These are phyloP conservation scores for Agarophyton chilense DNA, from an alignment of 23 red algal species.

Conservation along the genomic window DNA sequence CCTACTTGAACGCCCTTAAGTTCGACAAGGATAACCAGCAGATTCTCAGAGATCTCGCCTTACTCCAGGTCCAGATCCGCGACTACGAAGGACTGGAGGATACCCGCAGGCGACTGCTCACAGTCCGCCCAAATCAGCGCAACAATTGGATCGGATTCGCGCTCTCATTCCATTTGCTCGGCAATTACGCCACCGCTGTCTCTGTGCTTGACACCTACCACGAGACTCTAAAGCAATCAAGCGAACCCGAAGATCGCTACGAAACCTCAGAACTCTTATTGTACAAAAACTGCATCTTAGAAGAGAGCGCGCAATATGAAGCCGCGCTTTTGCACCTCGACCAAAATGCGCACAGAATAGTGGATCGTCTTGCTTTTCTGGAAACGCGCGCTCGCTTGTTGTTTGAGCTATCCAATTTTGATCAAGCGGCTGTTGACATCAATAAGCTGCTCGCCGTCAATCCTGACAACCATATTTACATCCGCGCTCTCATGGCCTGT, in stretches of 20 bases:
- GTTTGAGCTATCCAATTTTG: constrained; percentile 35
- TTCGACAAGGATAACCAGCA: constrained; percentile 91
- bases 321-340: constrained; percentile 74
- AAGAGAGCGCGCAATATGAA: constrained; percentile 61
- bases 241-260: constrained; percentile 61
- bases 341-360: constrained; percentile 26
- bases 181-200: constrained; percentile 72
- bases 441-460: constrained; percentile 67
- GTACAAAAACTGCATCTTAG: constrained; percentile 79
- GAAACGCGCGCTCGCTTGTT: constrained; percentile 77
- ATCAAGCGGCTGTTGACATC: constrained; percentile 45
- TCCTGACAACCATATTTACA: constrained; percentile 83
- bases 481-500: constrained; percentile 33
- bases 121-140: constrained; percentile 65
- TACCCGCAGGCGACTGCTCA: constrained; percentile 78
- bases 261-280: constrained; percentile 74
- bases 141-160: constrained; percentile 94
- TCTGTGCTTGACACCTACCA: constrained; percentile 81
- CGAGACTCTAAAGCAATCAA: constrained; percentile 58
- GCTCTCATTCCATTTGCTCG: constrained; percentile 84
- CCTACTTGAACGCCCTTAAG: constrained; percentile 89
- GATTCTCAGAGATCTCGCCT: constrained; percentile 90
- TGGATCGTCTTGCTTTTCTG: constrained; percentile 60
- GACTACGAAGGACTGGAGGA: constrained; percentile 88
- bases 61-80: constrained; percentile 93